Evolutionary conservation across 805 yeast genomes (phyloP), one percentile per base, ranked within the genome.

Genomic region (Suhomyces pyralidae): DNA sequence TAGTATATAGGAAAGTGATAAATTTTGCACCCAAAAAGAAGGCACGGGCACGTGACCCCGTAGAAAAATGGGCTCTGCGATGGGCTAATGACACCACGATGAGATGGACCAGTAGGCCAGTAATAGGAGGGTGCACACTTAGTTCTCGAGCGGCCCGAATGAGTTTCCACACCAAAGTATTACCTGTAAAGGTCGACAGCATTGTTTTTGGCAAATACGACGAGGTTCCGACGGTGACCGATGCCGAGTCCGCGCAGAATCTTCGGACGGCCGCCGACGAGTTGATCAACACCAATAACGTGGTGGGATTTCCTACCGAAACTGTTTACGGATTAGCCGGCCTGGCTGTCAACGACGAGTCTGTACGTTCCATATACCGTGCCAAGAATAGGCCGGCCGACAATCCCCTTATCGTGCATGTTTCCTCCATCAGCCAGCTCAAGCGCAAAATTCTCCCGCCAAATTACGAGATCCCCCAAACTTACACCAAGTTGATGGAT

Each of bases 241-340:
- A 86, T 61, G 61, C 73, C n/a, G 65, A 65, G 25, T 85, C 96
- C 0, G 69, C 73, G 53, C 52, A 60, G 9, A 81, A 81, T 54
- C 69, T 91, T 1, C 49, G 67, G 9, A 68, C 68, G 17, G 97
- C 97, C 5, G 84, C 90, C 0, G 60, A 71, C 2, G 69, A 84
- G 4, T 67, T 91, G 4, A 66, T 72, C 15, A 67, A 68, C 2
- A 72, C 85, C 0, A 65, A 78, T 38, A 74, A 83, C 25, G 90
- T 86, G 0, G 91, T 94, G 12, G 98, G 93, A 0, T 92, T 94
- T 61, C 99, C 99, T 1, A 90, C 99, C 0, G 99, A 94, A 65
- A 94, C 99, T 0, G 99, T 94, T 0, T 94, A 94, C 67, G 99
- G 99, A 0, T 77, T 94, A 0, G 99, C 97, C 0, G 99, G 94